Conservation (phyloP, 164 flowering plant species). For the Litsea cubeba region DNA sequence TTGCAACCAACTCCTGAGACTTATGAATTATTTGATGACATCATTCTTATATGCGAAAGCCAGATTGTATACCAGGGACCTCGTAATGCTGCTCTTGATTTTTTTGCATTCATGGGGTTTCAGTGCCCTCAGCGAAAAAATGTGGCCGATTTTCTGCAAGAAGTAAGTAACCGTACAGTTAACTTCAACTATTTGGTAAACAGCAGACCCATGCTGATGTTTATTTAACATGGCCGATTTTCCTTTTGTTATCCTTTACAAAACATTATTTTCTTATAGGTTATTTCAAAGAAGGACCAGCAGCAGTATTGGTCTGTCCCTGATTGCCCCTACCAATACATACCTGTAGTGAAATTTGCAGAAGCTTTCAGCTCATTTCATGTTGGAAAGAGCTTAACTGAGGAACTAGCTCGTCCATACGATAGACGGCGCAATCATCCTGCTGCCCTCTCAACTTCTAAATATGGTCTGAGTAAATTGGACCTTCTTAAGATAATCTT, state of each 20-base stretch:
- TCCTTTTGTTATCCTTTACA: neutral
- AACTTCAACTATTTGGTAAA: neutral
- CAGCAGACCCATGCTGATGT: neutral
- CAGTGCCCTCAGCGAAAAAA: conserved; percentile 82
- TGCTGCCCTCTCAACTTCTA: conserved; percentile 74
- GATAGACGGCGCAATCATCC: conserved; percentile 79
- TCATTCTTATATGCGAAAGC: conserved; percentile 85
- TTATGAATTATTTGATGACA: conserved; percentile 90
- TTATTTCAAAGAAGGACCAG: conserved; percentile 89
- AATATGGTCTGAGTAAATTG: conserved; percentile 58
- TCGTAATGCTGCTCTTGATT: conserved; percentile 57
- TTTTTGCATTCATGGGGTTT: conserved; percentile 85
- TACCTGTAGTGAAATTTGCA: conserved; percentile 71
- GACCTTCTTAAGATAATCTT: conserved; percentile 77
- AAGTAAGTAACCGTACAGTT: conserved; percentile 45
- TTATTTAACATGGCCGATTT: conserved; percentile 2
- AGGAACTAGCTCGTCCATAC: conserved; percentile 64
- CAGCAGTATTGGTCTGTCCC: conserved; percentile 87
- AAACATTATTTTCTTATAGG: conserved; percentile 32
- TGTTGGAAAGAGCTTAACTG: conserved; percentile 50
- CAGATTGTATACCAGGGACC: conserved; percentile 96
- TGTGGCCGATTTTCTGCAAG: conserved; percentile 98
- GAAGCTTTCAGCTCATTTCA: conserved; percentile 71
- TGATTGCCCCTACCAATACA: conserved; percentile 55
- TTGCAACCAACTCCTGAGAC: conserved; percentile 98